Evolutionary conservation across 805 yeast species (phyloP), one percentile per base, ranked within the genome.

Genomic region (Candida pseudofarinosa): DNA sequence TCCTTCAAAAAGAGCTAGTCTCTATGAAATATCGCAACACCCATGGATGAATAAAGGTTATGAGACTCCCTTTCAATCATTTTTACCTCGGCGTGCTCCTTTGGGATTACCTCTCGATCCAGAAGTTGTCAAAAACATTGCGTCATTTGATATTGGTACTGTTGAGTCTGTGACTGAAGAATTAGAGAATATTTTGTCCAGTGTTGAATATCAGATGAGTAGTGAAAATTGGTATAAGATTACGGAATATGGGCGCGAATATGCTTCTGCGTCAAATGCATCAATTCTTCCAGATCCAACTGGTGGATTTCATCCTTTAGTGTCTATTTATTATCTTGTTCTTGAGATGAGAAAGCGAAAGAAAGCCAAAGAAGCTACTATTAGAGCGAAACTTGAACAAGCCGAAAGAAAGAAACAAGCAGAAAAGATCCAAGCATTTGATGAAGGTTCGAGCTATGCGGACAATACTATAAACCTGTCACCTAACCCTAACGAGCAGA

Each of bases 11-110:
- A 80, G 99, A 58, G 96, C 96, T 1, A 64, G 84, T 0, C 69
- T 93, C 44, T 72, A 73, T 40, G 96, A 89, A 59, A 86, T 93
- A 5, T 73, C 86, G 52, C 74, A 76, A 43, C 98, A 93, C 55
- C 96, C 96, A 1, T 93, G 99, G 99, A 88, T 93, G 91, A 75
- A 74, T 43, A 81, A 82, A 59, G 97, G 97, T 30, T 89, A 77
- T 58, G 96, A 88, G 42, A 77, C 77, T 30, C 77, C 83, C 0
- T 83, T 86, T 1, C 74, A 81, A 8, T 80, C 81, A 35, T 84
- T 82, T 58, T 64, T 93, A 33, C 97, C 98, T 0, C 75, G 73
- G 38, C 74, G 99, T 52, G 63, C 69, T 3, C 99, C 99, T 2
- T 65, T 93, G 53, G 68, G 71, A 14, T 65, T 76, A 41, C 95